phyloP scores from a whole-genome alignment of 805 yeast genomes.

The Kodamaea nitidulidarum region DNA sequence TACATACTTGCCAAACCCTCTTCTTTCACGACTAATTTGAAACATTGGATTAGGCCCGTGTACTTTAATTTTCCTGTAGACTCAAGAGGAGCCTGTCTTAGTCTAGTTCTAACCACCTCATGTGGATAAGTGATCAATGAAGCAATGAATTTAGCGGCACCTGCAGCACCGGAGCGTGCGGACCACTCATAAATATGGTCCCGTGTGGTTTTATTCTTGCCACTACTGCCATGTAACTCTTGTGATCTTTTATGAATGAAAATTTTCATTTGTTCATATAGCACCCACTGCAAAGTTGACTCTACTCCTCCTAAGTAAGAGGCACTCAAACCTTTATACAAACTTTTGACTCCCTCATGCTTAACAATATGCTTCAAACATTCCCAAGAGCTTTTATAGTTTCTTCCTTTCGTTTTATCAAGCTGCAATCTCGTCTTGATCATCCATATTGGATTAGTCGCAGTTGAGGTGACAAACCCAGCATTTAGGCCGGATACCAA shows the following conservation, averaged over 20 bases:
- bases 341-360: slow-evolving; percentile 74
- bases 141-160: slow-evolving; percentile 91
- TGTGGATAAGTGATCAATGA: slow-evolving; percentile 94
- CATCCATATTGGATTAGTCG: slow-evolving; percentile 97
- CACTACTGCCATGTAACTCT: slow-evolving; percentile 28
- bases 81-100: slow-evolving; percentile 84
- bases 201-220: slow-evolving; percentile 34
- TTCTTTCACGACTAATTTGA: slow-evolving; percentile 77
- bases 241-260: slow-evolving; percentile 53
- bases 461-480: slow-evolving; percentile 91
- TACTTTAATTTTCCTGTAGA: slow-evolving; percentile 80
- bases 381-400: slow-evolving; percentile 81
- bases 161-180: slow-evolving; percentile 96
- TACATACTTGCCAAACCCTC: slow-evolving; percentile 93
- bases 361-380: slow-evolving; percentile 66
- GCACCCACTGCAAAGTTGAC: slow-evolving; percentile 92
- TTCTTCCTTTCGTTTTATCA: slow-evolving; percentile 65
- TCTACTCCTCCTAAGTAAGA: slow-evolving; percentile 92
- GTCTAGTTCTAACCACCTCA: slow-evolving; percentile 92
- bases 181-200: slow-evolving; percentile 84
- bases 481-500: slow-evolving; percentile 83
- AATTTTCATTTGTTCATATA: slow-evolving; percentile 90
- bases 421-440: slow-evolving; percentile 91
- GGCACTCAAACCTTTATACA: slow-evolving; percentile 90
- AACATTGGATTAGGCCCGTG: slow-evolving; percentile 84